Base-by-base conservation (phyloP, 352 stramenopile genomes). In the Pythium rishiriense region DNA sequence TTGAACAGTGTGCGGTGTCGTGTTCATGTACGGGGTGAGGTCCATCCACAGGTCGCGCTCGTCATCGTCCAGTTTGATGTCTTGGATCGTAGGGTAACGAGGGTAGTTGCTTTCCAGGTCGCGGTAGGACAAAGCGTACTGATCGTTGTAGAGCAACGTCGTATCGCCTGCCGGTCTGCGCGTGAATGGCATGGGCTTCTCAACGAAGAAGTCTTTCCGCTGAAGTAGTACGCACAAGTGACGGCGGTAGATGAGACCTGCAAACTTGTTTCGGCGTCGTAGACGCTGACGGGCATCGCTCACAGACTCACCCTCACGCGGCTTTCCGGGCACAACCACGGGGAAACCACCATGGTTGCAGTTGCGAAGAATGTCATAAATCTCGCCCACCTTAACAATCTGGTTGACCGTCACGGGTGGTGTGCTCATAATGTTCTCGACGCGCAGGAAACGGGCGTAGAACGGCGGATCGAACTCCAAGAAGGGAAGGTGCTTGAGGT, bases 11-110 rank as follows among this genome's bases (percentile, higher is more conserved):
- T 98, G 96, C 6, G 97, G 95, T 22, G 95, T 97, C 24, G 94
- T 90, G 74, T 99, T 99, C 68, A 98, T 97, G 79, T 99, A 99
- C 1, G 97, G 97, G n/a, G 96, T 91, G 24, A 99, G 73, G 70
- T 99, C 95, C 71, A 99, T 90, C 86, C 86, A 95, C 60, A 95
- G 58, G 28, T 92, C 81, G 0, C 78, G 74, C 58, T 95, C 86
- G 65, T 96, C 96, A 15, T 96, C 95, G 58, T 98, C 92, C 6
- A 97, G 62, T 62, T 98, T 92, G 68, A 94, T 92, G 14, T 95
- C 86, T 8, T 79, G 73, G 37, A 95, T 87, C 10, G 76, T 89
- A 26, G 88, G 88, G 53, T 85, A 96, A 15, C 87, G 82, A 17
- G 88, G 88, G 42, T 90, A 92, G 65, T 84, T 91, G 63, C 82